Conservation (phyloP, 2,329 filamentous ascomycete genomes). For the Colletotrichum sp. region DNA sequence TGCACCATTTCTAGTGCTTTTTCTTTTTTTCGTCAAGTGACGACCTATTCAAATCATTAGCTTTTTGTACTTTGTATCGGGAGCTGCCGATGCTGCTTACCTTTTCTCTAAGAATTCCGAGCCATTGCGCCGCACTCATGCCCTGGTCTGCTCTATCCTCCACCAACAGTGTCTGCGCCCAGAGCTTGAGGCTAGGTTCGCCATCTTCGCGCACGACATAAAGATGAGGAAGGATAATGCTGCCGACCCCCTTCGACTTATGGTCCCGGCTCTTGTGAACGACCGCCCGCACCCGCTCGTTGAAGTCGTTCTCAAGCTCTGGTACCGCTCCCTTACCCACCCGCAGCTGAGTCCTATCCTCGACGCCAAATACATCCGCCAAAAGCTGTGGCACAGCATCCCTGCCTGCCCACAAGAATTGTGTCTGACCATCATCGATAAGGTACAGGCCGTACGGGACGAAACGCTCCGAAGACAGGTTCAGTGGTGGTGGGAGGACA, state of each 20-base stretch:
- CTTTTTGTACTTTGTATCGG: not conserved
- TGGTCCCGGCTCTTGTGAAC: conserved; percentile 92
- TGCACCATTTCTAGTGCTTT: not conserved
- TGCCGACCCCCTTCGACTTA: conserved; percentile 84
- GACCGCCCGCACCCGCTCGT: conserved; percentile 88
- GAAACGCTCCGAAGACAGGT: conserved; percentile 87
- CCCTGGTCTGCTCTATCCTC: conserved; percentile 96
- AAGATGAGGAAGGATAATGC: conserved; percentile 89
- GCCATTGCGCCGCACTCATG: conserved; percentile 91
- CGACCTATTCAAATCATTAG: not conserved
- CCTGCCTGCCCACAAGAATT: conserved; percentile 95
- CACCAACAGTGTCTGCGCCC: conserved; percentile 94
- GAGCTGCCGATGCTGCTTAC: conserved; percentile 51
- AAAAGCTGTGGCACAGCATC: conserved; percentile 91
- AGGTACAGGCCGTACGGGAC: conserved; percentile 92
- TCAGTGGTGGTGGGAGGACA: conserved; percentile 81
- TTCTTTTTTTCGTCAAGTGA: not conserved
- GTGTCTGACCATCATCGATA: conserved; percentile 95
- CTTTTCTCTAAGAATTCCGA: conserved; percentile 93
- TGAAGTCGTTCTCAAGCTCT: conserved; percentile 94
- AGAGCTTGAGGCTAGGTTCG: conserved; percentile 91
- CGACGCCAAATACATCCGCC: conserved; percentile 86
- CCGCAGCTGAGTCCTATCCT: conserved; percentile 82
- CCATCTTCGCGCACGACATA: conserved; percentile 96
- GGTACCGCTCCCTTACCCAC: conserved; percentile 90